Conservation (phyloP, 306 rosid species). For the Ormosia emarginata region DNA sequence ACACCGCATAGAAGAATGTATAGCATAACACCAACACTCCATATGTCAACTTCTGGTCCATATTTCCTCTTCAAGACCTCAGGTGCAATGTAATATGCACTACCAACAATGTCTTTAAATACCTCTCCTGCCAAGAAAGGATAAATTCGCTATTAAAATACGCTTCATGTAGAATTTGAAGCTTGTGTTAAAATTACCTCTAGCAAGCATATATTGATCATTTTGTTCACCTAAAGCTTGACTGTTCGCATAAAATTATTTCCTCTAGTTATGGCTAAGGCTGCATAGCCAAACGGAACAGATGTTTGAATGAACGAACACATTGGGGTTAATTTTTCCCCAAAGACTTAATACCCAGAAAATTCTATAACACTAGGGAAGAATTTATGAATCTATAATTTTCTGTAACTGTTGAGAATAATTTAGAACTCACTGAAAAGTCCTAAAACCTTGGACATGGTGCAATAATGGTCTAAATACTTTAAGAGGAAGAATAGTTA, state of each 20-base stretch:
- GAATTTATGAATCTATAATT: too few species aligned
- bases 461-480: too few species aligned
- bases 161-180: background rate
- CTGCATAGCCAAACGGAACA: background rate
- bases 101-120: conserved; percentile 87
- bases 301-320: too few species aligned
- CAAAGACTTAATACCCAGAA: too few species aligned
- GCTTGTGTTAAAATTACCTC: background rate
- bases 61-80: conserved; percentile 89
- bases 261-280: too few species aligned
- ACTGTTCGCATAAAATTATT: background rate
- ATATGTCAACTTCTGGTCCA: conserved; percentile 94
- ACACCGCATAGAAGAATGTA: conserved; percentile 87
- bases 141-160: background rate
- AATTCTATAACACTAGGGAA: too few species aligned
- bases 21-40: conserved; percentile 97
- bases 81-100: conserved; percentile 96
- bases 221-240: background rate
- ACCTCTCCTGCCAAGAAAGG: conserved; percentile 54
- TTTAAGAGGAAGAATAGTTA: too few species aligned
- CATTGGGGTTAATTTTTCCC: too few species aligned
- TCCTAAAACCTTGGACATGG: too few species aligned
- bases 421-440: too few species aligned
- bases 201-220: background rate
- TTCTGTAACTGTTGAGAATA: too few species aligned